These are phyloP conservation scores for Pythium guiyangense DNA, from an alignment of 352 stramenopile genomes.

Conservation along the genomic window DNA sequence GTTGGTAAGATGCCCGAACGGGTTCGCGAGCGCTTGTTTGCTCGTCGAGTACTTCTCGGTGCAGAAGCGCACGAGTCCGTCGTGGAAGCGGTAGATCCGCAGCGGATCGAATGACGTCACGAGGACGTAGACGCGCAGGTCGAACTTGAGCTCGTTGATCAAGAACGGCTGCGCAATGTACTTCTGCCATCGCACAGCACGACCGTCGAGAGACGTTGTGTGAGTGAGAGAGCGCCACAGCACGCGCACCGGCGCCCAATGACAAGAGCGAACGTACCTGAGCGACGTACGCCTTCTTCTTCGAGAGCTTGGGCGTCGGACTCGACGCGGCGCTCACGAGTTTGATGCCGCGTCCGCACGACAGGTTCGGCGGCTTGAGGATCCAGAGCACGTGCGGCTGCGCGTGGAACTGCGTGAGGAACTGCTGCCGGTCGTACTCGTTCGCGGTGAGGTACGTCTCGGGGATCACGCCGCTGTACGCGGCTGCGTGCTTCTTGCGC, in stretches of 20 bases:
- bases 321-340: slow-evolving; percentile 42
- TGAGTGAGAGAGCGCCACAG: neutral
- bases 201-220: slow-evolving; percentile 18
- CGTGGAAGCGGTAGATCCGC: slow-evolving; percentile 79
- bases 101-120: slow-evolving; percentile 86
- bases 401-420: slow-evolving; percentile 39
- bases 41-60: slow-evolving; percentile 73
- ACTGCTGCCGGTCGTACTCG: slow-evolving; percentile 66
- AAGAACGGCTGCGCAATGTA: slow-evolving; percentile 80
- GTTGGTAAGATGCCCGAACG: slow-evolving; percentile 89
- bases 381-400: slow-evolving; percentile 64
- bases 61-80: slow-evolving; percentile 87
- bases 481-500: slow-evolving; percentile 46
- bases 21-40: slow-evolving; percentile 65
- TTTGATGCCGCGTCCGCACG: slow-evolving; percentile 74
- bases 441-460: slow-evolving; percentile 71
- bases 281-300: slow-evolving; percentile 69
- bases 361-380: slow-evolving; percentile 75
- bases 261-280: slow-evolving; percentile 25
- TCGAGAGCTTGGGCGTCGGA: slow-evolving; percentile 41
- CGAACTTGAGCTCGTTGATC: slow-evolving; percentile 90
- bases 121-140: slow-evolving; percentile 89
- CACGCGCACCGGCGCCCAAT: neutral
- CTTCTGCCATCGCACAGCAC: slow-evolving; percentile 20
- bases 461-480: slow-evolving; percentile 53